These are phyloP conservation scores for Lecanosticta acicola DNA, from an alignment of 2,329 filamentous ascomycete species.

Conservation along the genomic window DNA sequence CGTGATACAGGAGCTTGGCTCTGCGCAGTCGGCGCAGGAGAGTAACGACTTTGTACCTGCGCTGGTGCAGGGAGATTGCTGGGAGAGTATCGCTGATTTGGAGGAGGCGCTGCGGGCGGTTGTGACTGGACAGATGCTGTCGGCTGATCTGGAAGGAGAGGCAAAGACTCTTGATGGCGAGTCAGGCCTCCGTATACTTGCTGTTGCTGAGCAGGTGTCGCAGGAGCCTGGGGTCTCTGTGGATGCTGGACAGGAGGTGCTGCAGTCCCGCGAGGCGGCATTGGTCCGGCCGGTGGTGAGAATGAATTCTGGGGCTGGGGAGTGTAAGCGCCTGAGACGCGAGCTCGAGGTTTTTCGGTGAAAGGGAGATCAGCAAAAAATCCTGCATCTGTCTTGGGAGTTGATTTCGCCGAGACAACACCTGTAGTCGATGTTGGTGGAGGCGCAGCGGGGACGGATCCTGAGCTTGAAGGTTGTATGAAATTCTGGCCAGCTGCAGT, in stretches of 20 bases:
- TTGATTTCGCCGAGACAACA: slow-evolving; percentile 15
- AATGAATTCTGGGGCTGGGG: slow-evolving; percentile 18
- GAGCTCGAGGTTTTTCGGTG: slow-evolving; percentile 36
- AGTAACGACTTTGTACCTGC: slow-evolving; percentile 19
- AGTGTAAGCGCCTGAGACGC: slow-evolving; percentile 26
- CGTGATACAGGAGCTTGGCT: slow-evolving; percentile 35
- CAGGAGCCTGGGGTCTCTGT: slow-evolving; percentile 17
- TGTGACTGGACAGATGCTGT: slow-evolving; percentile 21
- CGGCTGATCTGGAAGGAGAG: slow-evolving; percentile 35
- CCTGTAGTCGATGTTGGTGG: slow-evolving; percentile 12
- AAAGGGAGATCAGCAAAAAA: slow-evolving; percentile 48
- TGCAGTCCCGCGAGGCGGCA: slow-evolving; percentile 12
- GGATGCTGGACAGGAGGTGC: slow-evolving; percentile 15
- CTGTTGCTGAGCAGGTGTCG: slow-evolving; percentile 20
- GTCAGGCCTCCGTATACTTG: slow-evolving; percentile 28
- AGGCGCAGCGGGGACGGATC: slow-evolving; percentile 18
- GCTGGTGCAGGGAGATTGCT: slow-evolving; percentile 20
- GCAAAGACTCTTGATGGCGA: slow-evolving; percentile 37
- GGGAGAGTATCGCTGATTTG: slow-evolving; percentile 23
- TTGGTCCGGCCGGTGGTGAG: slow-evolving; percentile 12
- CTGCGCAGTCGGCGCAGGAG: slow-evolving; percentile 32
- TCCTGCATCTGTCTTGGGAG: slow-evolving; percentile 32
- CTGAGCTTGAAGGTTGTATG: slow-evolving; percentile 40
- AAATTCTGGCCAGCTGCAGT: slow-evolving; percentile 15
- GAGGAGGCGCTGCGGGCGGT: slow-evolving; percentile 12